Conservation (phyloP, 352 stramenopile genomes). For the Globisporangium radiosum region DNA sequence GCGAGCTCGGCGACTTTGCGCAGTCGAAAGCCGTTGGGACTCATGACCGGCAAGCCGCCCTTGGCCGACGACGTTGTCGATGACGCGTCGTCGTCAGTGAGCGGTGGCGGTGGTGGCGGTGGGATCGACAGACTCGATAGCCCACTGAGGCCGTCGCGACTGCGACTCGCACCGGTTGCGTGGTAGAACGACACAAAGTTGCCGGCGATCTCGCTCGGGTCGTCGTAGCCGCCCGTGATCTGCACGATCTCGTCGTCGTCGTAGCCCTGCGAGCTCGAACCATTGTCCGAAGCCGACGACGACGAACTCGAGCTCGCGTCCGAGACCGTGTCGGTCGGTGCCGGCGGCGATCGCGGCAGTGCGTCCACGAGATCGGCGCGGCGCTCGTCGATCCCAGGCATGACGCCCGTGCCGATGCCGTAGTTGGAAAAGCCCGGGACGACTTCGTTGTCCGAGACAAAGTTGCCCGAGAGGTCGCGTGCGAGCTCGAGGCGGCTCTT, state of each 20-base stretch:
- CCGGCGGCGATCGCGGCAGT: conserved; percentile 18
- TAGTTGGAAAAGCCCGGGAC: conserved; percentile 46
- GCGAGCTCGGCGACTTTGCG: conserved; percentile 77
- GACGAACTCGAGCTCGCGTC: conserved; percentile 25
- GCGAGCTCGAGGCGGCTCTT: conserved; percentile 79
- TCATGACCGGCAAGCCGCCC: conserved; percentile 71
- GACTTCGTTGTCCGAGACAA: conserved; percentile 35
- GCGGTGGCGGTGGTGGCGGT: conserved; percentile 50
- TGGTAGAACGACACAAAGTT: conserved; percentile 83
- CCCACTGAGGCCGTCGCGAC: conserved; percentile 22
- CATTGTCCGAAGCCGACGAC: conserved; percentile 43
- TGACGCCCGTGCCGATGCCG: conserved; percentile 31
- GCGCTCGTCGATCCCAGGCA: conserved; percentile 74
- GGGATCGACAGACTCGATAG: conserved; percentile 56
- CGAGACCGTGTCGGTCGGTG: conserved; percentile 26
- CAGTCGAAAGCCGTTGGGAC: conserved; percentile 63
- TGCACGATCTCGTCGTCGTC: conserved; percentile 61
- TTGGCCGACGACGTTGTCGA: conserved; percentile 61
- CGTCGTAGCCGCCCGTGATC: conserved; percentile 56
- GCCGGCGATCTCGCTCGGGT: conserved; percentile 45
- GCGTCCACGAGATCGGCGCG: conserved; percentile 39
- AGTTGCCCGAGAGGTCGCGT: conserved; percentile 48
- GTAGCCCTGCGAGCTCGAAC: conserved; percentile 56
- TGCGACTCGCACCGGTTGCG: conserved; percentile 27
- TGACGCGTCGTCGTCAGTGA: conserved; percentile 57